These are phyloP conservation scores for Zygoascus flipseniorum DNA, from an alignment of 805 yeast species.

Conservation along the genomic window DNA sequence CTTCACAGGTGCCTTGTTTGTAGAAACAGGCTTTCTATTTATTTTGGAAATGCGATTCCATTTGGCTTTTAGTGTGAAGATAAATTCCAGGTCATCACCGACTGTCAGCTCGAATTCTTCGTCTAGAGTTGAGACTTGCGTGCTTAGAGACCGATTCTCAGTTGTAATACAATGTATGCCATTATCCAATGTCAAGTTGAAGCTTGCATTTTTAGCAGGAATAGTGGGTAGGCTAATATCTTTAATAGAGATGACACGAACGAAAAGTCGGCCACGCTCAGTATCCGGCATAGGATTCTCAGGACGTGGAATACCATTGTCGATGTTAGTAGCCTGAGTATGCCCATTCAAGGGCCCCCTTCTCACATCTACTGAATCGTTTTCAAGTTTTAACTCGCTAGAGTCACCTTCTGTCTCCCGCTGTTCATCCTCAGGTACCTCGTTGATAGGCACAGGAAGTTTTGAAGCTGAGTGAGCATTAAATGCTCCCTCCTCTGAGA, in stretches of 20 bases:
- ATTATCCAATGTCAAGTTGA: conserved; percentile 53
- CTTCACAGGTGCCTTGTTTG: neutral
- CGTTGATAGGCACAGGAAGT: neutral
- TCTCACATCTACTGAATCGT: neutral
- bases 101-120: conserved; percentile 78
- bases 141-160: conserved; percentile 32
- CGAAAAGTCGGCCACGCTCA: conserved; percentile 21
- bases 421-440: neutral
- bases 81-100: conserved; percentile 50
- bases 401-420: neutral
- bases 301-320: neutral
- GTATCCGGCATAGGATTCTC: conserved; percentile 10
- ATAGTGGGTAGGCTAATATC: conserved; percentile 38
- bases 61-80: conserved; percentile 61
- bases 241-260: conserved; percentile 16
- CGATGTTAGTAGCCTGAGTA: neutral
- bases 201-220: conserved; percentile 31
- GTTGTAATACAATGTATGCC: conserved; percentile 73
- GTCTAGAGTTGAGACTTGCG: conserved; percentile 32
- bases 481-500: neutral
- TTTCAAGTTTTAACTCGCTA: neutral
- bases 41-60: conserved; percentile 32
- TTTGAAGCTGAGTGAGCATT: neutral
- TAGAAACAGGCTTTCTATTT: conserved; percentile 2
- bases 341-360: neutral